Base-by-base conservation (phyloP, 768 basidiomycete species). In the Macrolepiota fuliginosa region DNA sequence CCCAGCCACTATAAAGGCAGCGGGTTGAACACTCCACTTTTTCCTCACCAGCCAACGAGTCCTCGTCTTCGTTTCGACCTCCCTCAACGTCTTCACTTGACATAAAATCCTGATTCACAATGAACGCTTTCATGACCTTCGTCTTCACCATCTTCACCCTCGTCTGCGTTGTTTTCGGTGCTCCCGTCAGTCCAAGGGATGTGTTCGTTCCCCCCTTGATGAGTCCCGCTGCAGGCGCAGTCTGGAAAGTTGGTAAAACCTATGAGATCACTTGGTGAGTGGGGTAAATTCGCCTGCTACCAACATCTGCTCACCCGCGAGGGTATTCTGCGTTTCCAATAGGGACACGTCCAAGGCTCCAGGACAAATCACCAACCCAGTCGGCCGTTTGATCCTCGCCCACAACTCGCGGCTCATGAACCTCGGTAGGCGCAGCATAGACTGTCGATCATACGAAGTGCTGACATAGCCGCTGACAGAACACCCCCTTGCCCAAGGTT, bases 341-440 rank as follows among this genome's bases (percentile, higher is more conserved):
- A 80, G 79, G 79, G 70, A 80, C 62, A 71, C 71, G n/a, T 65
- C 75, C n/a, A 57, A 70, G 39, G 70, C 79, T 17, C 81, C 81
- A 4, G 62, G 53, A 40, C 65, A 74, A 17, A 81, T 82, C 66
- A 80, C 79, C 32, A 81, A 82, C 71, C 65, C 60, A n/a, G 56
- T 67, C 24, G 80, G 76, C n/a, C 70, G 65, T 59, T 73, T 82
- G 56, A 66, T 79, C 36, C 72, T 82, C 49, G 71, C 72, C 42
- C 71, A 71, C 53, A 64, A 72, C 52, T 69, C 71, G 17, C 42
- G 51, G 19, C 64, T 77, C 22, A 29, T 54, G 13, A 71, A 77
- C 58, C 62, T 74, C 45, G 70, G 79, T 79, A 62, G 27, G 73
- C 65, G 17, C n/a, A 47, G 36, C 15, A 25, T 10, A 4, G 29